Conservation (phyloP, 306 rosid species). For the Acacia acuminata region DNA sequence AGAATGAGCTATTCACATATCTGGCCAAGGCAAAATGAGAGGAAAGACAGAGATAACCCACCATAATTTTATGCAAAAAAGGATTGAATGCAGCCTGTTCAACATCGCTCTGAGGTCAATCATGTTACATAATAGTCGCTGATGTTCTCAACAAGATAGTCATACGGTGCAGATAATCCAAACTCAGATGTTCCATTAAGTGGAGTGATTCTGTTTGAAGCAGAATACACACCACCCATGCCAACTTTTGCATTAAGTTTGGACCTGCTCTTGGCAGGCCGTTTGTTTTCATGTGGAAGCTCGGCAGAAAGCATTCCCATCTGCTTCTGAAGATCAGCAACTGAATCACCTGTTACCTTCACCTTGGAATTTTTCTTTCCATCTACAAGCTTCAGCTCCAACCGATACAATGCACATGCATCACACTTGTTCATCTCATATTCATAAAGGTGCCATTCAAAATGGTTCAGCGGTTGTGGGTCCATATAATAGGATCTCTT, state of each 20-base stretch:
- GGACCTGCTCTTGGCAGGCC: conserved; percentile 60
- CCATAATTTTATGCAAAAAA: conserved; percentile 14
- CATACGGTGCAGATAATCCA: conserved; percentile 53
- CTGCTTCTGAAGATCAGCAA: conserved; percentile 84
- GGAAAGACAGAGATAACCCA: conserved; percentile 22
- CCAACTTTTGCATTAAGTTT: conserved; percentile 55
- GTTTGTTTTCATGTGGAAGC: conserved; percentile 72
- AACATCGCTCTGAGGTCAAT: conserved; percentile 28
- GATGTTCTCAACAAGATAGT: conserved; percentile 58
- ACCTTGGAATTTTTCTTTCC: conserved; percentile 75
- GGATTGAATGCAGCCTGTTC: conserved; percentile 30
- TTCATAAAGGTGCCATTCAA: conserved; percentile 89
- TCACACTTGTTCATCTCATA: conserved; percentile 81
- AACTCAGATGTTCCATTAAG: conserved; percentile 57
- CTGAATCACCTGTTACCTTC: conserved; percentile 64
- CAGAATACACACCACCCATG: conserved; percentile 50
- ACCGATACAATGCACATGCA: conserved; percentile 72
- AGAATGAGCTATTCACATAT: conserved; percentile 54
- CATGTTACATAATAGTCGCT: conserved; percentile 53
- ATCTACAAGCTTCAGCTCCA: conserved; percentile 80
- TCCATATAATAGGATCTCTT: conserved; percentile 93
- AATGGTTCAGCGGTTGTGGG: conserved; percentile 73
- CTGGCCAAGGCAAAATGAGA: conserved; percentile 32
- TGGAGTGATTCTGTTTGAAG: conserved; percentile 48
- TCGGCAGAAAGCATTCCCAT: conserved; percentile 90